These are phyloP conservation scores for Bipolaris oryzae DNA, from an alignment of 2,329 filamentous ascomycete genomes.

Conservation along the genomic window DNA sequence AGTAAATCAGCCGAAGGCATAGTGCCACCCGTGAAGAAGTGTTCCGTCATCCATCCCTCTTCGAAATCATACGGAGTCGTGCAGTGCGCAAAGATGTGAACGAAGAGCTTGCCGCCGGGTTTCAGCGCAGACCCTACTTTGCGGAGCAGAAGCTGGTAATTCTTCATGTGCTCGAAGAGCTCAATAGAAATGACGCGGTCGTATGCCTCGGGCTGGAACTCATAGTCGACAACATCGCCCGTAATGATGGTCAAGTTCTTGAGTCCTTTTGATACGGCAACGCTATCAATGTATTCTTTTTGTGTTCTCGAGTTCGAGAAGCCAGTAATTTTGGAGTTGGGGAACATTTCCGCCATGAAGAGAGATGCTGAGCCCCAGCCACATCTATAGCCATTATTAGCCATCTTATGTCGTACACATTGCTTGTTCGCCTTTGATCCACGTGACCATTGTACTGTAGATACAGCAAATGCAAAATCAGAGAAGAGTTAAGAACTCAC, in stretches of 20 bases:
- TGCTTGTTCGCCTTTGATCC: not conserved
- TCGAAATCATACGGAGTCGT: conserved; percentile 73
- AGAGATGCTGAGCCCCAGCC: conserved; percentile 71
- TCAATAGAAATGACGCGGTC: conserved; percentile 73
- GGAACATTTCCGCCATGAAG: conserved; percentile 69
- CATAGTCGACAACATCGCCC: conserved; percentile 69
- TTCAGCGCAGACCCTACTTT: conserved; percentile 67
- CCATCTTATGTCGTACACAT: not conserved
- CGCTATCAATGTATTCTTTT: conserved; percentile 68
- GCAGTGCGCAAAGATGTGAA: conserved; percentile 71
- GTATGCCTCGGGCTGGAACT: conserved; percentile 64
- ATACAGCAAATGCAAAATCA: conserved; percentile 10
- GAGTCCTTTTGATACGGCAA: conserved; percentile 62
- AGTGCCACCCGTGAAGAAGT: conserved; percentile 76
- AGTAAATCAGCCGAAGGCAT: conserved; percentile 73
- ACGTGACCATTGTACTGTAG: not conserved
- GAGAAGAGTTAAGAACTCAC: conserved; percentile 51
- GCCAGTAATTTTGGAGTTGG: conserved; percentile 65
- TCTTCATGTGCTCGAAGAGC: conserved; percentile 80
- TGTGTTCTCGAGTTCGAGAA: conserved; percentile 75
- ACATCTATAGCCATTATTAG: conserved; percentile 57
- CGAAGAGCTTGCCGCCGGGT: conserved; percentile 69
- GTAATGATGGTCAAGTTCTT: conserved; percentile 68
- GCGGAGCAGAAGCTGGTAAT: conserved; percentile 70
- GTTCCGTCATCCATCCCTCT: conserved; percentile 73